A percentile compares a stretch with the other conserved stretches of the same genome.
phyloP scores from a whole-genome alignment of 257 asterid genomes.

The Solanum appendiculatum region DNA sequence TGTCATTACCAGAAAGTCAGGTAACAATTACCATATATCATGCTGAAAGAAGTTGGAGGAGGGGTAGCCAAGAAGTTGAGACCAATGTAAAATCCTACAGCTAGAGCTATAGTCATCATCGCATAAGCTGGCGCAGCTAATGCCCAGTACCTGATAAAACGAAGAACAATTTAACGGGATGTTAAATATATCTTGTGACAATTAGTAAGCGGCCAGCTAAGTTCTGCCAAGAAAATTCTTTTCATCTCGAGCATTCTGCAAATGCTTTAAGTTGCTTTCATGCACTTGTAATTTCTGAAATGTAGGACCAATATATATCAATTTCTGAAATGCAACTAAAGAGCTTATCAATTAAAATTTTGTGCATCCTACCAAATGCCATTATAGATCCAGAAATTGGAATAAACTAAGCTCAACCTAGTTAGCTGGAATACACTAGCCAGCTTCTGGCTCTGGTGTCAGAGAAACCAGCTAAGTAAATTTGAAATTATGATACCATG shows the following conservation, averaged over 20 bases:
- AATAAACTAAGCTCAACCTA: not conserved
- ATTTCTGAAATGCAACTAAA: not conserved
- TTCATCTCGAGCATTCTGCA: not conserved
- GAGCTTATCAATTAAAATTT: not conserved
- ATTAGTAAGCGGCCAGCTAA: not conserved
- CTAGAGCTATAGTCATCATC: conserved; percentile 51
- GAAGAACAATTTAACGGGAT: not conserved
- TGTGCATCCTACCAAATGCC: not conserved
- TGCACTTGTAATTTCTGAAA: not conserved
- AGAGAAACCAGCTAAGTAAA: conserved; percentile 3
- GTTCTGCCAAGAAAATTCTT: not conserved
- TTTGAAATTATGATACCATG: conserved; percentile 2
- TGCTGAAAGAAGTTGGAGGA: conserved; percentile 64
- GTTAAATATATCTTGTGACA: not conserved
- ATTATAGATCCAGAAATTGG: not conserved
- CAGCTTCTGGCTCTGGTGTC: not conserved
- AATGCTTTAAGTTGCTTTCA: not conserved
- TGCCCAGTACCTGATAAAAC: conserved; percentile 73
- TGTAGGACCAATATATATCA: not conserved
- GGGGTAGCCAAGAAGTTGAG: conserved; percentile 79
- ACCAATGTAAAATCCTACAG: conserved; percentile 56
- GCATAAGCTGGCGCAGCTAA: conserved; percentile 70
- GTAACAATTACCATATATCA: conserved; percentile 47
- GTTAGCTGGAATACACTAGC: not conserved
- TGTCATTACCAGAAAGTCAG: not conserved